phyloP scores from a whole-genome alignment of 106 monocot species.

The Dioscorea zingiberensis region DNA sequence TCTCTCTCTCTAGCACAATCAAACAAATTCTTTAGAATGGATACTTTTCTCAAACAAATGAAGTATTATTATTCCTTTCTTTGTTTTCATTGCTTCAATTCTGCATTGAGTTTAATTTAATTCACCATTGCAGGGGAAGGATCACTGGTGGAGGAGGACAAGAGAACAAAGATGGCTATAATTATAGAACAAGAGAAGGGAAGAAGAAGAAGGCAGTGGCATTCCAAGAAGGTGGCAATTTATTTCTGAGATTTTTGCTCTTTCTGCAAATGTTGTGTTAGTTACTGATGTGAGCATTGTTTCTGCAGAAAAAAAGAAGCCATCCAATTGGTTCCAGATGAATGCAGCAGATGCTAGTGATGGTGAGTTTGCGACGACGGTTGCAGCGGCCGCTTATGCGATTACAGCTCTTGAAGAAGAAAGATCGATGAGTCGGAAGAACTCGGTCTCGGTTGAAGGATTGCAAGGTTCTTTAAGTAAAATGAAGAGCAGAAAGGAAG shows the following conservation, averaged over 20 bases:
- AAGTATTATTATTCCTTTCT: constrained; percentile 14
- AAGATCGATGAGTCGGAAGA: constrained; percentile 21
- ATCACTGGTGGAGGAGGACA: constrained; percentile 13
- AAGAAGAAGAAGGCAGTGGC: constrained; percentile 22
- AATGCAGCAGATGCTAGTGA: constrained; percentile 14
- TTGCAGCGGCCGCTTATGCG: constrained; percentile 77
- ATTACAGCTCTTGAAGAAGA: constrained; percentile 34
- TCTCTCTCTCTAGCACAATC: neutral
- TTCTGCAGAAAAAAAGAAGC: constrained; percentile 26
- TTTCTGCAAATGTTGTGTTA: neutral
- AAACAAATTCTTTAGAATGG: constrained; percentile 14
- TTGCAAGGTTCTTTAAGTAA: constrained; percentile 5
- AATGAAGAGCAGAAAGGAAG: constrained; percentile 32
- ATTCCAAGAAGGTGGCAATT: constrained; percentile 33
- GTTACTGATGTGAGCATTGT: neutral
- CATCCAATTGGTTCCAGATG: constrained; percentile 24
- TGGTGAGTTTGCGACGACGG: constrained; percentile 35
- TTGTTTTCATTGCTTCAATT: neutral
- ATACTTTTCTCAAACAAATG: constrained; percentile 20
- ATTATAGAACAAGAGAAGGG: constrained; percentile 13
- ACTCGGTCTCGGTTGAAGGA: constrained; percentile 6
- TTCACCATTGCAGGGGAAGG: constrained; percentile 17
- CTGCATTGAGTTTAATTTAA: neutral
- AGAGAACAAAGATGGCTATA: constrained; percentile 13
- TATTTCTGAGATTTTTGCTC: neutral